A percentile compares a stretch with the other conserved stretches of the same genome.
Conservation (phyloP, 192 early-diverging fungal genomes). For the Irineochytrium annulatum region DNA sequence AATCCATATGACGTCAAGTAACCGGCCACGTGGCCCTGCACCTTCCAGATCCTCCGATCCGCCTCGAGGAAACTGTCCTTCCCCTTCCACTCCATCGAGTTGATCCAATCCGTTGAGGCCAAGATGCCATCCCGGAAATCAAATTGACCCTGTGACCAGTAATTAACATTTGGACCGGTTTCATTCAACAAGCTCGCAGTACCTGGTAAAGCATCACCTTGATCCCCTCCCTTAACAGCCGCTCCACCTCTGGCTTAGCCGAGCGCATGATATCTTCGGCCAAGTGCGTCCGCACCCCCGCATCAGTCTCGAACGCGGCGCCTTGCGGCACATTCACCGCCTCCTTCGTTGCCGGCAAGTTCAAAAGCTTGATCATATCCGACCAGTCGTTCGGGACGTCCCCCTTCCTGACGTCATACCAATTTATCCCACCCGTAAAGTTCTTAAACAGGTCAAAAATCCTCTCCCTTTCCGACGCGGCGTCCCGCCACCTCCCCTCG, state of each 20-base stretch:
- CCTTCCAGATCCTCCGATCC: conserved; percentile 32
- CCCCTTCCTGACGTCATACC: conserved; percentile 72
- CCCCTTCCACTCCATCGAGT: conserved; percentile 51
- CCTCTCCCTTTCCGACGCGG: conserved; percentile 39
- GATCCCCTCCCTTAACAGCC: conserved; percentile 35
- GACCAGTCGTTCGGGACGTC: conserved; percentile 58
- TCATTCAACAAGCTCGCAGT: no score
- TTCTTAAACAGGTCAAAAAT: conserved; percentile 67
- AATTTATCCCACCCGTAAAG: conserved; percentile 67
- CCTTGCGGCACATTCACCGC: conserved; percentile 57
- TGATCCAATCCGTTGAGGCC: conserved; percentile 66
- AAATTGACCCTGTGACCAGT: conserved; percentile 77
- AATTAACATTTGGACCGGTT: conserved; percentile 44
- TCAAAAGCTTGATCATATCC: conserved; percentile 59
- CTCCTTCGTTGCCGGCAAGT: conserved; percentile 44
- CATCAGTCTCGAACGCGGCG: conserved; percentile 45
- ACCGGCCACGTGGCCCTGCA: conserved; percentile 42
- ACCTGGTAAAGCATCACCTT: neutral
- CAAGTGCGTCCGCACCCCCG: conserved; percentile 47
- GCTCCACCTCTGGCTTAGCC: conserved; percentile 47
- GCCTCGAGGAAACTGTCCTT: conserved; percentile 41
- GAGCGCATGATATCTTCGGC: conserved; percentile 64
- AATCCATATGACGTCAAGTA: conserved; percentile 53
- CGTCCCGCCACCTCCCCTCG: conserved; percentile 45
- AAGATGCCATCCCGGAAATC: conserved; percentile 77